phyloP scores from a whole-genome alignment of 371 early-diverging fungal species.

The Syncephalis fuscata region DNA sequence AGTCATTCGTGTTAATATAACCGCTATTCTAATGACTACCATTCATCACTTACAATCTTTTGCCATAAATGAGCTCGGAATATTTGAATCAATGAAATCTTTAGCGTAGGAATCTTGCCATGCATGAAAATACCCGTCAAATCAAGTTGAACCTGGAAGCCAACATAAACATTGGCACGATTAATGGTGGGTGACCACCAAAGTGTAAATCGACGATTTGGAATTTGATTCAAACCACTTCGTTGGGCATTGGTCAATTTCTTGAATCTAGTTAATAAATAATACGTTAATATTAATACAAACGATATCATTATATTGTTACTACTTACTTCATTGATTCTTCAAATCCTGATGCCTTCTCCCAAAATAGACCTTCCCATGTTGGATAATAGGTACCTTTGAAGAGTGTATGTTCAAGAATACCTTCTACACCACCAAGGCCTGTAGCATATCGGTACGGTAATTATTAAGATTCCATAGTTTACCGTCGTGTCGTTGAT shows the following conservation, averaged over 20 bases:
- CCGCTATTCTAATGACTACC: too few species aligned
- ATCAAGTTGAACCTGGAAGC: constrained; percentile 98
- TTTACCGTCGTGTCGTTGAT: constrained; percentile 91
- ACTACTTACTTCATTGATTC: constrained; percentile 41
- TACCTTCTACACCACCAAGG: constrained; percentile 95
- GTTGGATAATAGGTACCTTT: constrained; percentile 94
- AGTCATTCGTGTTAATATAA: too few species aligned
- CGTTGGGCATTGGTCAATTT: constrained; percentile 98
- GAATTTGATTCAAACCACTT: constrained; percentile 95
- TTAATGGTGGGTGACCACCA: constrained; percentile 99
- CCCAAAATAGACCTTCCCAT: constrained; percentile 99
- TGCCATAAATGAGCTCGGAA: constrained; percentile 99
- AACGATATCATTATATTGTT: too few species aligned
- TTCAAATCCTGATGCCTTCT: constrained; percentile 56
- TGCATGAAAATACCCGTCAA: constrained; percentile 99
- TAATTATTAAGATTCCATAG: constrained; percentile 95
- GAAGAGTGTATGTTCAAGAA: constrained; percentile 96
- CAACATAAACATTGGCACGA: constrained; percentile 95
- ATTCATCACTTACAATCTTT: constrained; percentile 51
- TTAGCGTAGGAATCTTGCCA: constrained; percentile 98
- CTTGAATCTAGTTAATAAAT: constrained; percentile 46
- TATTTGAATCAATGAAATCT: constrained; percentile 96
- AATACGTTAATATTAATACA: too few species aligned
- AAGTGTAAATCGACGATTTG: constrained; percentile 98
- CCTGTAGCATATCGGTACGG: constrained; percentile 96